Evolutionary conservation across 805 yeast genomes (phyloP), one percentile per base, ranked within the genome.

Genomic region (Yarrowia osloensis): DNA sequence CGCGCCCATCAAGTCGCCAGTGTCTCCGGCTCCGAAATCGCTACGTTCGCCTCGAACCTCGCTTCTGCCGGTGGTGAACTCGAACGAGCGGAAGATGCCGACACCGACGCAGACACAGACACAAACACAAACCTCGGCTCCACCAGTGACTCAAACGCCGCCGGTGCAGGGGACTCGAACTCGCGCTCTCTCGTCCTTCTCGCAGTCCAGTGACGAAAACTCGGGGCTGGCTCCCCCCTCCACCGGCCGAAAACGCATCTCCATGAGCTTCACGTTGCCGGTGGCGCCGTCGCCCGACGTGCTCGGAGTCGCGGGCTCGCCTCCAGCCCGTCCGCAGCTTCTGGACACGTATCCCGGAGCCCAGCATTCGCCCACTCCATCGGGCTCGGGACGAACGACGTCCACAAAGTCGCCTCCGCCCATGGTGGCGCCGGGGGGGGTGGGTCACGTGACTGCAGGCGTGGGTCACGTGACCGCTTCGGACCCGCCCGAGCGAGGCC

Each of bases 181-280:
- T 7, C 54, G 66, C 9, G 54, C 66, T 2, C 40, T 44, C 1
- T 61, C 66, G 33, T 21, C 42, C 24, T 61, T 61, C 7, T 61
- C 66, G n/a, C 66, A 61, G 44, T 61, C 66, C 4, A 44, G 55
- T 2, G 66, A 61, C 26, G 66, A 61, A 21, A 44, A 19, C 42
- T 31, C 66, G 15, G n/a, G 54, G 8, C 40, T 61, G 2, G 66
- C 63, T 11, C 63, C 63, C 6, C 47, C 63, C 6, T 40, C 49
- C 4, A 57, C 63, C 9, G 63, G 63, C 28, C 47, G 63, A 57
- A 57, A 57, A 28, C 63, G 63, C 9, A 39, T 57, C 37, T 40
- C 49, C 49, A 57, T 57, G 63, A 57, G 63, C 63, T 57, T 57
- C 63, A 57, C 63, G 9, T 49, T 57, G 13, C 63, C 63, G 9